A percentile compares a stretch with the other conserved stretches of the same genome.
Evolutionary conservation across 768 basidiomycete genomes (phyloP).

Genomic region (Rhizopogon roseolus): DNA sequence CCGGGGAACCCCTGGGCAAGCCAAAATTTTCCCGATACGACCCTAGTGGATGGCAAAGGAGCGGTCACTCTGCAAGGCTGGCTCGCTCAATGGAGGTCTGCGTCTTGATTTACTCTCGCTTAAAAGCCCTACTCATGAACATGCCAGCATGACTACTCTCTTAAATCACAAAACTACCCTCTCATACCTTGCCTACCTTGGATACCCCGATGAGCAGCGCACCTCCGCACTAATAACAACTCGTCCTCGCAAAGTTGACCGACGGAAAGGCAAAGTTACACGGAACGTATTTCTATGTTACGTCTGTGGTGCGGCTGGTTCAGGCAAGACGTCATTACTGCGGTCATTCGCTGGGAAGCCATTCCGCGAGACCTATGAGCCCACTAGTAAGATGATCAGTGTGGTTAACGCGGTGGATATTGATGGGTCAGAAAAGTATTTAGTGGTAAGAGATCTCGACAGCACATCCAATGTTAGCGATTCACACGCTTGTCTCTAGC

Average conservation of each 20-base stretch:
- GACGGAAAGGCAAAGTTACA: slow-evolving; percentile 82
- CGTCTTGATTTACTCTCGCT: slow-evolving; percentile 2
- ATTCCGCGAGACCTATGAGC: slow-evolving; percentile 71
- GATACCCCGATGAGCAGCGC: slow-evolving; percentile 76
- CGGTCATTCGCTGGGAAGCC: slow-evolving; percentile 83
- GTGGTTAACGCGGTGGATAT: slow-evolving; percentile 96
- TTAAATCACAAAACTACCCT: slow-evolving; percentile 91
- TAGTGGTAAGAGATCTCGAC: slow-evolving; percentile 62
- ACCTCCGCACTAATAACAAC: slow-evolving; percentile 85
- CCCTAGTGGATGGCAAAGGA: slow-evolving; percentile 80
- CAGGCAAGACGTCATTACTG: slow-evolving; percentile 88
- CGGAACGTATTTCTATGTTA: slow-evolving; percentile 92
- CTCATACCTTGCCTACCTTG: slow-evolving; percentile 92
- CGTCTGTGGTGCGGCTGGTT: slow-evolving; percentile 92
- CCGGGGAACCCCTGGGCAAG: slow-evolving; percentile 95
- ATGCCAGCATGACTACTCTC: slow-evolving; percentile 87
- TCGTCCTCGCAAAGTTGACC: slow-evolving; percentile 75
- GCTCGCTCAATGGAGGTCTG: slow-evolving; percentile 97
- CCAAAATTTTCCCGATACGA: slow-evolving; percentile 90
- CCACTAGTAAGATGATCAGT: slow-evolving; percentile 84
- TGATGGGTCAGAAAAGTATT: slow-evolving; percentile 90
- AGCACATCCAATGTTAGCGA: neutral
- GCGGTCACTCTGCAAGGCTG: slow-evolving; percentile 96
- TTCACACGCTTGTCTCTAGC: slow-evolving; percentile 35
- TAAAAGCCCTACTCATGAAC: neutral